phyloP scores from a whole-genome alignment of 1,284 basidiomycete species.

The Irpex lacteus region DNA sequence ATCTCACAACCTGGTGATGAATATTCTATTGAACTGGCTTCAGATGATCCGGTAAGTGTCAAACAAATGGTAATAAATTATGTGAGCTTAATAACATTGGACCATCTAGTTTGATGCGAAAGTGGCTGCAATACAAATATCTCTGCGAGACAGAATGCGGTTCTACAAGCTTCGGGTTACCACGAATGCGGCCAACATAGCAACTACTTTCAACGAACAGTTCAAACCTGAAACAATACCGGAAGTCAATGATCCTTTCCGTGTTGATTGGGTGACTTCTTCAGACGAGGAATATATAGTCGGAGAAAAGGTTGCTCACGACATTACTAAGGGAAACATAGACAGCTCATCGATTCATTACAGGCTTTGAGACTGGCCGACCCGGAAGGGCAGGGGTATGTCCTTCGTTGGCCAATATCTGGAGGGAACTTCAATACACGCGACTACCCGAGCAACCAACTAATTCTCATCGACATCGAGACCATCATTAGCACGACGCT shows the following conservation, averaged over 20 bases:
- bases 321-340: conserved; percentile 3
- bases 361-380: conserved; percentile 75
- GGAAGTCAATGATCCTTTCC: conserved; percentile 78
- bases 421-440: conserved; percentile 76
- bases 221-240: conserved; percentile 80
- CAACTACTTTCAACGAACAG: conserved; percentile 72
- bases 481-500: conserved; percentile 64
- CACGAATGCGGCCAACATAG: conserved; percentile 69
- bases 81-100: not conserved
- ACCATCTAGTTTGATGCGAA: conserved; percentile 64
- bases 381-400: conserved; percentile 64
- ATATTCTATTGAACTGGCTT: conserved; percentile 39
- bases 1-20: conserved; percentile 38
- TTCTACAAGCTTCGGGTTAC: conserved; percentile 84
- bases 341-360: not conserved
- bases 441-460: conserved; percentile 71
- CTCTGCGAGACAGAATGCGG: conserved; percentile 82
- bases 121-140: conserved; percentile 67
- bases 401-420: conserved; percentile 75
- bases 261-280: conserved; percentile 77
- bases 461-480: conserved; percentile 77
- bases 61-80: not conserved
- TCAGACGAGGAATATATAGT: conserved; percentile 50
- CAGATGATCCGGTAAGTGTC: conserved; percentile 60
- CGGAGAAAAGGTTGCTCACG: conserved; percentile 62